Percentiles rank a stretch among this genome's conserved stretches.
phyloP scores from a whole-genome alignment of 2,329 filamentous ascomycete species.

The Scytalidium sp. region DNA sequence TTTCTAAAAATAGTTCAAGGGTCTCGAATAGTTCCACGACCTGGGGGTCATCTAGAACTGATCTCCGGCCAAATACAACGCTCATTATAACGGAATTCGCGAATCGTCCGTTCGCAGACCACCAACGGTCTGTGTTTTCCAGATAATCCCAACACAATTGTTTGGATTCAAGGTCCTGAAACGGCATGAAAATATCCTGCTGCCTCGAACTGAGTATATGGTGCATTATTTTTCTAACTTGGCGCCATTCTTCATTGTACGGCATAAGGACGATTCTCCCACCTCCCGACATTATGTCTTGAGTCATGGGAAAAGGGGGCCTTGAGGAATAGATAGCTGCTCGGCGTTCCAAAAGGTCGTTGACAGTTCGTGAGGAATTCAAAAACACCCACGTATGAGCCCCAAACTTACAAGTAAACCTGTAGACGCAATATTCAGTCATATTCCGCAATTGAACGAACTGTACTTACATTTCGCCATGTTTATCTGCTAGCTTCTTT shows the following conservation, averaged over 20 bases:
- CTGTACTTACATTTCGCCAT: constrained; percentile 11
- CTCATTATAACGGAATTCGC: constrained; percentile 31
- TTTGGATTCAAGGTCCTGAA: constrained; percentile 28
- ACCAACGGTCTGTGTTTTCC: constrained; percentile 23
- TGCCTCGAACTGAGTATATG: constrained; percentile 25
- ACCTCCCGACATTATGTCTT: constrained; percentile 23
- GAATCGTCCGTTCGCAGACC: constrained; percentile 23
- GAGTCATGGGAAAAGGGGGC: constrained; percentile 14
- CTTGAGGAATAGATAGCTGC: constrained; percentile 13
- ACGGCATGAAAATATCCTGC: constrained; percentile 23
- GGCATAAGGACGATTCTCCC: constrained; percentile 28
- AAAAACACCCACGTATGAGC: constrained; percentile 37
- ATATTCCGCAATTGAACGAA: no score
- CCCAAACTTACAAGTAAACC: constrained; percentile 8
- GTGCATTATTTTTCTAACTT: constrained; percentile 29
- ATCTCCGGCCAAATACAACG: constrained; percentile 26
- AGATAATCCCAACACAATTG: constrained; percentile 26
- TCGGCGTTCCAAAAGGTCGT: constrained; percentile 17
- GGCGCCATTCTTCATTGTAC: constrained; percentile 26
- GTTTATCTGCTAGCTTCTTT: constrained; percentile 7
- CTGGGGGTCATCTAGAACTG: constrained; percentile 14
- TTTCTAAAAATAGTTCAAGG: constrained; percentile 16
- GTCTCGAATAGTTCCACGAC: constrained; percentile 10
- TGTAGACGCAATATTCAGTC: background rate
- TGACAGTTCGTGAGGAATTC: constrained; percentile 35